These are phyloP conservation scores for Kluyveromyces starmeri DNA, from an alignment of 805 yeast genomes.

Conservation along the genomic window DNA sequence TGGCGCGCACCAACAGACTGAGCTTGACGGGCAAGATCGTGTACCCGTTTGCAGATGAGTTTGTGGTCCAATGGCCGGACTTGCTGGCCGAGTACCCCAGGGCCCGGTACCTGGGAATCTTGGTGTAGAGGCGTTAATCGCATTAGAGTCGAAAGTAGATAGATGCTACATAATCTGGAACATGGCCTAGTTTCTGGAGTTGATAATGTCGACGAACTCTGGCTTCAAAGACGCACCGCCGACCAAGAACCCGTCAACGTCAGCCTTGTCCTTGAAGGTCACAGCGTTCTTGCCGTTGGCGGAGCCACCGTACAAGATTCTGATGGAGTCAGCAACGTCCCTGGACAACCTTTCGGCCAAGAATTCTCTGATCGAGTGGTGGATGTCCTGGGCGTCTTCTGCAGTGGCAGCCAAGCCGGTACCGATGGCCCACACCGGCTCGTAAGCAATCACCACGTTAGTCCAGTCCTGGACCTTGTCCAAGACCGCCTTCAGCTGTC, in stretches of 20 bases:
- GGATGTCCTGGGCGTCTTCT: conserved; percentile 94
- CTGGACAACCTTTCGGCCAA: conserved; percentile 69
- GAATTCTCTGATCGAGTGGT: conserved; percentile 78
- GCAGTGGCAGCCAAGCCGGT: conserved; percentile 99
- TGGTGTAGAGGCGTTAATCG: conserved; percentile 58
- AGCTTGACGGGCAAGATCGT: conserved; percentile 72
- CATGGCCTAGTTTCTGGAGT: no score
- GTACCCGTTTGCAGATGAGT: conserved; percentile 63
- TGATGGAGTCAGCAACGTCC: conserved; percentile 63
- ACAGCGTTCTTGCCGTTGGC: conserved; percentile 91
- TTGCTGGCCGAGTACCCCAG: conserved; percentile 38
- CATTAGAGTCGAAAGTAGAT: no score
- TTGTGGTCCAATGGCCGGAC: conserved; percentile 84
- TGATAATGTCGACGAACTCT: conserved; percentile 92
- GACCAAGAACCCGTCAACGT: conserved; percentile 97
- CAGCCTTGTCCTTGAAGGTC: conserved; percentile 83
- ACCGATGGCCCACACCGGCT: conserved; percentile 99
- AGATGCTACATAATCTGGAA: no score
- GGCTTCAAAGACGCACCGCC: conserved; percentile 99
- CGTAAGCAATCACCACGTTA: conserved; percentile 91
- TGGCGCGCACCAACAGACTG: conserved; percentile 69
- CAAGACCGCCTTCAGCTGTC: conserved; percentile 85
- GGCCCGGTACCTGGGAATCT: conserved; percentile 69
- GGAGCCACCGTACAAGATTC: conserved; percentile 98
- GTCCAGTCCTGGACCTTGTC: conserved; percentile 82